Evolutionary conservation across 2,329 filamentous ascomycete species (phyloP).

Genomic region (Penicillium vulpinum): DNA sequence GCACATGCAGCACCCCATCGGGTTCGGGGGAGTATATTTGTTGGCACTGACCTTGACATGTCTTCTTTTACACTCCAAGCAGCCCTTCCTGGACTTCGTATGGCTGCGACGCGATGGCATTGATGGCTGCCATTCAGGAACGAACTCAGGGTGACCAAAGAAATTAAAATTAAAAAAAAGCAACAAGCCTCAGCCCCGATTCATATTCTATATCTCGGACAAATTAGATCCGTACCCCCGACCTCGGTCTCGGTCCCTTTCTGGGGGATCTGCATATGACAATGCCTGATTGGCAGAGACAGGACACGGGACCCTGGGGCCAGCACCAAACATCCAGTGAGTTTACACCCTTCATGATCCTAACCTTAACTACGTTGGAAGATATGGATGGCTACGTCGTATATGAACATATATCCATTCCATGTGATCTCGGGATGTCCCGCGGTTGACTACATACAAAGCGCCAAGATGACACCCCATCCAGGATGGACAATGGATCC

Average conservation of each 20-base stretch:
- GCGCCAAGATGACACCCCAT: too few species aligned
- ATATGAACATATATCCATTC: too few species aligned
- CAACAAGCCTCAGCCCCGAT: neutral
- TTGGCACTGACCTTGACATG: slow-evolving; percentile 38
- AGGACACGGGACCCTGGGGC: too few species aligned
- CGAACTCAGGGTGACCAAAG: neutral
- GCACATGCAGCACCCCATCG: neutral
- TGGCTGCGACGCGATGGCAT: slow-evolving; percentile 38
- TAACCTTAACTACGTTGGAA: too few species aligned
- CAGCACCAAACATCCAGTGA: too few species aligned
- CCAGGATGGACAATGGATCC: too few species aligned
- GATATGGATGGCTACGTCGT: too few species aligned
- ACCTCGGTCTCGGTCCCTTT: slow-evolving; percentile 10
- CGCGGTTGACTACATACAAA: too few species aligned
- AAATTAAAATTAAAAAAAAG: neutral
- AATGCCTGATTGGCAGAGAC: neutral
- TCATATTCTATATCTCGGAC: slow-evolving; percentile 1
- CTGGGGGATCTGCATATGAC: slow-evolving; percentile 4
- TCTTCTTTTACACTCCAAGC: slow-evolving; percentile 41
- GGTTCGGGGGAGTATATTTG: neutral
- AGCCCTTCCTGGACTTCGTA: slow-evolving; percentile 44
- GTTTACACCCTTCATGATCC: too few species aligned
- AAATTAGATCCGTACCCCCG: neutral
- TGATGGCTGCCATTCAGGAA: slow-evolving; percentile 9
- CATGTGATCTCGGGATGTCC: too few species aligned